These are phyloP conservation scores for Protea cynaroides DNA, from an alignment of 164 flowering plant genomes.

Conservation along the genomic window DNA sequence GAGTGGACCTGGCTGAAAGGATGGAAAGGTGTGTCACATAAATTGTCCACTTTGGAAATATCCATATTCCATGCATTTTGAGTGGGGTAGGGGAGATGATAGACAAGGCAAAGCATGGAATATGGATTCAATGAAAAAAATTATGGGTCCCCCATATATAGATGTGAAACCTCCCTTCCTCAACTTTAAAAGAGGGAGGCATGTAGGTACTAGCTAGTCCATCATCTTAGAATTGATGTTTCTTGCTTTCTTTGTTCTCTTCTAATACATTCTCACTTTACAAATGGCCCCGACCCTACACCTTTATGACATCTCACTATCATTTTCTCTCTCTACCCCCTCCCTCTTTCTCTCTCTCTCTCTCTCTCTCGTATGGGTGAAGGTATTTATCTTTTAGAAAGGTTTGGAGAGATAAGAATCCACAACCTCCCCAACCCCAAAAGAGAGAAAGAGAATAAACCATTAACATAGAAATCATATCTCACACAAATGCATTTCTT, in stretches of 20 bases:
- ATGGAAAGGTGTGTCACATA: slow-evolving; percentile 19
- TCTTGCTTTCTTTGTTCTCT: slow-evolving; percentile 25
- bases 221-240: slow-evolving; percentile 25
- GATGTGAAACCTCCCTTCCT: slow-evolving; percentile 25
- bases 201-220: slow-evolving; percentile 20
- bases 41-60: slow-evolving; percentile 25
- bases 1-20: background rate
- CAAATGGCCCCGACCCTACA: slow-evolving; percentile 26
- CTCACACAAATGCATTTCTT: slow-evolving; percentile 12
- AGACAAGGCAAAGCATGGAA: slow-evolving; percentile 28
- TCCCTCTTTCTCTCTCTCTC: slow-evolving; percentile 2
- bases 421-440: background rate
- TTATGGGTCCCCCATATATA: slow-evolving; percentile 30
- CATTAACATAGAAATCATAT: slow-evolving; percentile 29
- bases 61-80: slow-evolving; percentile 20
- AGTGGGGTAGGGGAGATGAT: slow-evolving; percentile 10
- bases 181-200: slow-evolving; percentile 30
- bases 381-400: slow-evolving; percentile 16
- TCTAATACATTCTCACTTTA: slow-evolving; percentile 8
- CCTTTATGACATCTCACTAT: slow-evolving; percentile 15
- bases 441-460: slow-evolving; percentile 16
- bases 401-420: slow-evolving; percentile 22
- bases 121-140: slow-evolving; percentile 18
- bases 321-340: slow-evolving; percentile 6
- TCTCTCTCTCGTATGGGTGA: slow-evolving; percentile 2